A percentile compares a stretch with the other conserved stretches of the same genome.
phyloP scores from a whole-genome alignment of 345 rosid species.

The Murraya paniculata region DNA sequence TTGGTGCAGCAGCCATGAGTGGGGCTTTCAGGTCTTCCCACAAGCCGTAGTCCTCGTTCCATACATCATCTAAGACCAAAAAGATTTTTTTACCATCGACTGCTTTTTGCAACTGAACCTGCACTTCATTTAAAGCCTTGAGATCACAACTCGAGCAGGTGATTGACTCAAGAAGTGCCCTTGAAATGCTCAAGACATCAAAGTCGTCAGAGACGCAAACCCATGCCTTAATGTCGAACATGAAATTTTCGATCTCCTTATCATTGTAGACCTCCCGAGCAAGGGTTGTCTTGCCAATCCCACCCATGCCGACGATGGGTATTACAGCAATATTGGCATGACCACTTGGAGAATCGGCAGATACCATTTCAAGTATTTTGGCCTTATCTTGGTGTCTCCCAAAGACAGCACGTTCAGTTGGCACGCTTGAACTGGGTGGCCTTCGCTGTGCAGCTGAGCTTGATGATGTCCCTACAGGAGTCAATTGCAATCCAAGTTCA shows the following conservation, averaged over 20 bases:
- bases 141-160: neutral
- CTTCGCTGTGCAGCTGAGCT: neutral
- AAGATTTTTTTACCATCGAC: neutral
- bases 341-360: neutral
- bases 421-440: neutral
- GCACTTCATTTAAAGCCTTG: neutral
- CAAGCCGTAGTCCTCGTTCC: neutral
- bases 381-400: neutral
- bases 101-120: neutral
- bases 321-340: neutral
- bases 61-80: neutral
- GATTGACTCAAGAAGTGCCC: neutral
- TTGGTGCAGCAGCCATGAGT: neutral
- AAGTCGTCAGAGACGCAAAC: neutral
- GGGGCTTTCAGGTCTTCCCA: neutral
- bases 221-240: neutral
- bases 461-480: no score
- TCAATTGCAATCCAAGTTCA: neutral
- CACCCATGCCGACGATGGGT: neutral
- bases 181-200: neutral
- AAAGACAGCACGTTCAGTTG: neutral
- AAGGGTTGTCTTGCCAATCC: neutral
- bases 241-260: neutral
- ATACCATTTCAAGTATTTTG: neutral
- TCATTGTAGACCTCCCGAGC: slow-evolving; percentile 1